Evolutionary conservation across 2,329 filamentous ascomycete species (phyloP).

Genomic region (Teratosphaeriaceae sp.): DNA sequence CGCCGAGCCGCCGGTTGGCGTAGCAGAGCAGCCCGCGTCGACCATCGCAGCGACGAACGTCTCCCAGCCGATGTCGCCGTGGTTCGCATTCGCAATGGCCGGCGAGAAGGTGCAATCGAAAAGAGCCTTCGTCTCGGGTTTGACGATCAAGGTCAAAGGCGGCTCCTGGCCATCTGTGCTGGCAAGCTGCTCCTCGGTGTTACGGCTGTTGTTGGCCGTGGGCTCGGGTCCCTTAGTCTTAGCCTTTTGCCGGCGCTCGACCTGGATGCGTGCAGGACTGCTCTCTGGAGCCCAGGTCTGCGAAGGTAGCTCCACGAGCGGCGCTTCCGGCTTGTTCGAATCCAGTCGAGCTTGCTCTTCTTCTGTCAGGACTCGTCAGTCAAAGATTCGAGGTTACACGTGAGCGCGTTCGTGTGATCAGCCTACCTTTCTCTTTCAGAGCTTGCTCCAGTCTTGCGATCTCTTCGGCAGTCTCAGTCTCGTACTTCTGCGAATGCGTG

Average conservation of each 20-base stretch:
- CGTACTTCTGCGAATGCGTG: not conserved
- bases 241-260: no score
- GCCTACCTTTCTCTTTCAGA: not conserved
- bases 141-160: not conserved
- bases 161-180: not conserved
- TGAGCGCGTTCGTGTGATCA: not conserved
- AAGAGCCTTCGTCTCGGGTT: not conserved
- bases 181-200: not conserved
- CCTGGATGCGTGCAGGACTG: no score
- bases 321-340: no score
- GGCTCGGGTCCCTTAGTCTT: no score
- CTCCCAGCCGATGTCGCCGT: conserved; percentile 9
- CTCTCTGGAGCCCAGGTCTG: no score
- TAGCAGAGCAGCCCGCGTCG: conserved; percentile 13
- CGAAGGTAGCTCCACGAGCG: no score
- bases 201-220: not conserved
- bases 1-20: conserved; percentile 12
- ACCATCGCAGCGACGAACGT: conserved; percentile 12
- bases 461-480: not conserved
- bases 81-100: not conserved
- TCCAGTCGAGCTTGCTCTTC: not conserved
- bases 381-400: not conserved
- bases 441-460: not conserved
- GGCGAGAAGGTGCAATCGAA: not conserved
- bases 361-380: not conserved